Base-by-base conservation (phyloP, 1,284 basidiomycete species). In the Exobasidium rhododendri region DNA sequence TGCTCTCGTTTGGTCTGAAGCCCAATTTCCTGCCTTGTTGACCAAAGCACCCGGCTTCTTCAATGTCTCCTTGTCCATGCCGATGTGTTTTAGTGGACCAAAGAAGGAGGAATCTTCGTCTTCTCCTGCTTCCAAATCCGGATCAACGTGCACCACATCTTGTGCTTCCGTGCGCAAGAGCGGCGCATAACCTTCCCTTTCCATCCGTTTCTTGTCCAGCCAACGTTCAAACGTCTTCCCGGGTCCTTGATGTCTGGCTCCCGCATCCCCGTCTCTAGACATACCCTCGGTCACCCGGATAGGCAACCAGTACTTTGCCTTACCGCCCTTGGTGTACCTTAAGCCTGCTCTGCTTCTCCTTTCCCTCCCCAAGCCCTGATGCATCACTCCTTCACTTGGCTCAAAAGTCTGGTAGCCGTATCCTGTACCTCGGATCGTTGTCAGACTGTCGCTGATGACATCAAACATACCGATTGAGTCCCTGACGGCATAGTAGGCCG, bases 331-430 rank as follows among this genome's bases (percentile, higher is more conserved):
- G 45, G 88, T 87, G 77, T 98, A 98, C 3, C 96, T 85, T 51
- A 98, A 82, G 0, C 94, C 94, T 5, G 77, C 75, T 20, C 73
- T 70, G 28, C 64, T 65, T 10, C 75, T 44, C 20, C 73, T 50
- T 30, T 70, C 61, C 3, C 71, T 56, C 1, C 71, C 75, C 4
- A 68, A 65, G 4, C 67, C 63, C 44, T 78, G 75, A 73, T 98
- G 94, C 72, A 97, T 87, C 53, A 87, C 87, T 0, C 93, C 93
- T 78, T 97, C 92, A 43, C 89, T 91, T 0, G 94, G 94, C 77
- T 98, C 94, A 77, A 94, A 97, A 43, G 90, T 89, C 61, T 92
- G 88, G 81, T 98, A 98, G 55, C 91, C 90, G 84, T 97, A 93
- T 1, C 92, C 91, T 67, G 89, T 86, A 1, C 94, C 94, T 17